phyloP scores from a whole-genome alignment of 164 flowering plant species.

The Vitis rupestris region DNA sequence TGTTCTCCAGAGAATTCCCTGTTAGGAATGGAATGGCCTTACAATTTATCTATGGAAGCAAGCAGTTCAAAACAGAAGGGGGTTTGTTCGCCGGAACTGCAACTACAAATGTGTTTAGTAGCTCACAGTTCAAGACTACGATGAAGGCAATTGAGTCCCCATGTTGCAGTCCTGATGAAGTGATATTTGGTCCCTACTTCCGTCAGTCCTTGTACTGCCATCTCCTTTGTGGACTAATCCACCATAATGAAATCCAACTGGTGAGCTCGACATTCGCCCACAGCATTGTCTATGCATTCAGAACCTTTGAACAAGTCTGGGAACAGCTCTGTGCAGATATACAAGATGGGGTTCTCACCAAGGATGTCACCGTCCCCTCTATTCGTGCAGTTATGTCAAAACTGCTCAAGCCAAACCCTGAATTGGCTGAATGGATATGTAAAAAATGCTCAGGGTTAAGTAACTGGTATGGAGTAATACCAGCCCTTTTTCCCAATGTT shows the following conservation, averaged over 20 bases:
- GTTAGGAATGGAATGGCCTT: constrained; percentile 73
- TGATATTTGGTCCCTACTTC: constrained; percentile 82
- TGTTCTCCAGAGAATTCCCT: constrained; percentile 68
- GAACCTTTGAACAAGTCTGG: constrained; percentile 79
- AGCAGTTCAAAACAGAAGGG: constrained; percentile 69
- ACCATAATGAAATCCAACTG: constrained; percentile 59
- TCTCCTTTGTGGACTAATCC: constrained; percentile 79
- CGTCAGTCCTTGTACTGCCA: constrained; percentile 86
- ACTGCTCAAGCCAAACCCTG: constrained; percentile 70
- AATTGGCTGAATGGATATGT: constrained; percentile 58
- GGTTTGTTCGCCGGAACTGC: constrained; percentile 80
- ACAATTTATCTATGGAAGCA: constrained; percentile 83
- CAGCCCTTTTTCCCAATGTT: constrained; percentile 77
- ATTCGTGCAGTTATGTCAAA: constrained; percentile 65
- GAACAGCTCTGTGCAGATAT: constrained; percentile 74
- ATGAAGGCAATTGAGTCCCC: constrained; percentile 62
- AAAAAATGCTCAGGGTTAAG: constrained; percentile 52
- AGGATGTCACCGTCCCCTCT: constrained; percentile 58
- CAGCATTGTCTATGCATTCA: constrained; percentile 74
- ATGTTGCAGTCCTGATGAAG: constrained; percentile 89
- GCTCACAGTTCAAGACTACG: constrained; percentile 45
- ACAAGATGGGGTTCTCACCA: constrained; percentile 50
- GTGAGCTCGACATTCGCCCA: constrained; percentile 83
- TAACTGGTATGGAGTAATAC: constrained; percentile 88
- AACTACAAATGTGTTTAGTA: constrained; percentile 75